A percentile compares a stretch with the other conserved stretches of the same genome.
phyloP scores from a whole-genome alignment of 1,139 yeast genomes.

The Meyerozyma sp. region DNA sequence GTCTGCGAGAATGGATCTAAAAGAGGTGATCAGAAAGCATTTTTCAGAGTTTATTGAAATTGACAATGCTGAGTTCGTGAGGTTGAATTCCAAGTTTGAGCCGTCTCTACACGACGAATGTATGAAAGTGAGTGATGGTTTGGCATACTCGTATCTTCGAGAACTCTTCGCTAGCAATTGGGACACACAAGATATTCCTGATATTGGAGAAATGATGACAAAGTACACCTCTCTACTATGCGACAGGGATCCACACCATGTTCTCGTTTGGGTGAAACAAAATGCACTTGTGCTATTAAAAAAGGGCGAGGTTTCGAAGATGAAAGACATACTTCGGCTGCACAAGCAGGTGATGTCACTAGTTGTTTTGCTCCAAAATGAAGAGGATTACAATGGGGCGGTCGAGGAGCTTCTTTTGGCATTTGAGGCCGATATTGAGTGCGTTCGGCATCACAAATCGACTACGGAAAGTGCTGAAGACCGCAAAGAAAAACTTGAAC shows the following conservation, averaged over 20 bases:
- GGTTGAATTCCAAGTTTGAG: conserved; percentile 27
- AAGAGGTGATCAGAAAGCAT: conserved; percentile 28
- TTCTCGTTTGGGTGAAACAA: neutral
- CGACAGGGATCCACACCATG: neutral
- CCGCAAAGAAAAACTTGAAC: conserved; percentile 3
- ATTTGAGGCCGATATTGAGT: neutral
- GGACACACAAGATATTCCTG: conserved; percentile 2
- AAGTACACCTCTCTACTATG: conserved; percentile 30
- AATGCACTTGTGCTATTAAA: neutral
- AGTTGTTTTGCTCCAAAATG: neutral
- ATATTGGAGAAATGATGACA: conserved; percentile 12
- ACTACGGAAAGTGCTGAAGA: neutral
- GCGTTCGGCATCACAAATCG: neutral
- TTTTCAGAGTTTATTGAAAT: conserved; percentile 31
- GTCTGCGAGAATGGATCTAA: conserved; percentile 28
- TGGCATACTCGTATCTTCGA: conserved; percentile 25
- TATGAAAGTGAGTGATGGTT: conserved; percentile 20
- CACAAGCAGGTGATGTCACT: neutral
- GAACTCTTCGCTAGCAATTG: conserved; percentile 10
- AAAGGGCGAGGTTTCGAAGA: neutral
- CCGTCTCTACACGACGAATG: conserved; percentile 35
- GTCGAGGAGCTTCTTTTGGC: neutral
- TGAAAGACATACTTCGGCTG: neutral
- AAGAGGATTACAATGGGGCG: neutral
- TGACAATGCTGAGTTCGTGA: conserved; percentile 33